Base-by-base conservation (phyloP, 2,329 filamentous ascomycete species). In the Torrubiella hemipterigena region DNA sequence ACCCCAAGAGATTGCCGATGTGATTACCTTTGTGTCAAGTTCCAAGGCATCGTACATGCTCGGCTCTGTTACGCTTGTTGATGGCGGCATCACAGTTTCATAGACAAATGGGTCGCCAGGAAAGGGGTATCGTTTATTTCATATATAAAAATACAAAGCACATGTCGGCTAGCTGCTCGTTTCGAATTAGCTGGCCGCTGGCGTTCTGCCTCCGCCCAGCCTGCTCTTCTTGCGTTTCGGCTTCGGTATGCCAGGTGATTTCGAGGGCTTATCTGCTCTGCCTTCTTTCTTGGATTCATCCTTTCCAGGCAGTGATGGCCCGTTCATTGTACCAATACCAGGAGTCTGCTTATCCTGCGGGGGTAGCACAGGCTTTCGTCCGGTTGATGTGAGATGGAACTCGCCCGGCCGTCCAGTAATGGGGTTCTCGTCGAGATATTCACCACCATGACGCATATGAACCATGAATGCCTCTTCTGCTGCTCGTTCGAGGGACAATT, bases 361-460 rank as follows among this genome's bases (percentile, higher is more conserved):
- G 15, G 54, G 48, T 12, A 45, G 47, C 5, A 52, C 48, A 2
- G 50, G 44, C 44, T 69, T 69, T 32, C 72, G 63, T 2, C 74
- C 73, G 0, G 72, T 77, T 7, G 70, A 73, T 7, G 68, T 67
- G 9, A 78, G 61, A 41, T 77, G 72, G 50, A 79, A 80, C 32
- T 75, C 71, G 30, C 75, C 75, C 1, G 75, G 75, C 18, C 67
- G 64, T 29, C 76, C 75, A 1, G 73, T 77, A 42, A 80, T 78
- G 25, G 74, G 73, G 41, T 77, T 79, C 49, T 78, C 71, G 50
- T 80, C 72, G 52, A 79, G 69, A 46, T 74, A 79, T 40, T 79
- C 73, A 29, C 71, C 67, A 22, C 73, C 74, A 41, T 69, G 71
- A 38, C 62, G 64, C 51, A 72, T 58, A 41, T 75, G 69, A 24